Conservation (phyloP, 1,284 basidiomycete genomes). For the Ceratobasidium theobromae region DNA sequence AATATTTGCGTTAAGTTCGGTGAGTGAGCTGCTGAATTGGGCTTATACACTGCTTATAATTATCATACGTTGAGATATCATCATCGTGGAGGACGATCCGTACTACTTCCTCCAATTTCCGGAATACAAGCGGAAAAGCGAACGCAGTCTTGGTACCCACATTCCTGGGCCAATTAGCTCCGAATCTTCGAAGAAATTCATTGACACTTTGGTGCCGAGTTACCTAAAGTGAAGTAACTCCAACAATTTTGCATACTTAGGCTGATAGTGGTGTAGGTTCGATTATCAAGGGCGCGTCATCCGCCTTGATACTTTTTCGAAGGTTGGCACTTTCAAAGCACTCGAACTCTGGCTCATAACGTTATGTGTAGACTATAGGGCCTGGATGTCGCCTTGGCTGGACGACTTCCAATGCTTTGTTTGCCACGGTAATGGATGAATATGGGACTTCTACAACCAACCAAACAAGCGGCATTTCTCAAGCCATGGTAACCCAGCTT, state of each 20-base stretch:
- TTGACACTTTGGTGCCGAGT: constrained; percentile 61
- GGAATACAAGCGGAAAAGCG: constrained; percentile 52
- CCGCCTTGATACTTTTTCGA: constrained; percentile 78
- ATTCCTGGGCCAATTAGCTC: constrained; percentile 7
- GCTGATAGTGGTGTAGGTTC: constrained; percentile 46
- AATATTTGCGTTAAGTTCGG: constrained; percentile 76
- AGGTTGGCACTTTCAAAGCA: constrained; percentile 48
- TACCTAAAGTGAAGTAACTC: constrained; percentile 59
- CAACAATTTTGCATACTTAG: constrained; percentile 28
- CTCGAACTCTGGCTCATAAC: not conserved
- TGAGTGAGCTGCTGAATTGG: constrained; percentile 45
- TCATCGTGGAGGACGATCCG: constrained; percentile 80
- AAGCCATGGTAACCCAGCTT: constrained; percentile 63
- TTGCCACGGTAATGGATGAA: constrained; percentile 55
- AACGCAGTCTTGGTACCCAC: constrained; percentile 38
- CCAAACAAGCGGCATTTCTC: constrained; percentile 20
- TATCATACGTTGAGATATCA: constrained; percentile 50
- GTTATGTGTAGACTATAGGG: constrained; percentile 58
- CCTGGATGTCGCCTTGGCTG: constrained; percentile 78
- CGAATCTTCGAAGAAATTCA: constrained; percentile 44
- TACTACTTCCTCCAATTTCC: constrained; percentile 76
- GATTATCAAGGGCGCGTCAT: constrained; percentile 80
- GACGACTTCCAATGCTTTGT: constrained; percentile 70
- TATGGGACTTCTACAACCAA: constrained; percentile 2
- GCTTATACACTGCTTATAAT: constrained; percentile 21